Percentiles rank a stretch among this genome's conserved stretches.
Evolutionary conservation across 2,329 filamentous ascomycete species (phyloP).

Genomic region (Ambrosiella beaveri): DNA sequence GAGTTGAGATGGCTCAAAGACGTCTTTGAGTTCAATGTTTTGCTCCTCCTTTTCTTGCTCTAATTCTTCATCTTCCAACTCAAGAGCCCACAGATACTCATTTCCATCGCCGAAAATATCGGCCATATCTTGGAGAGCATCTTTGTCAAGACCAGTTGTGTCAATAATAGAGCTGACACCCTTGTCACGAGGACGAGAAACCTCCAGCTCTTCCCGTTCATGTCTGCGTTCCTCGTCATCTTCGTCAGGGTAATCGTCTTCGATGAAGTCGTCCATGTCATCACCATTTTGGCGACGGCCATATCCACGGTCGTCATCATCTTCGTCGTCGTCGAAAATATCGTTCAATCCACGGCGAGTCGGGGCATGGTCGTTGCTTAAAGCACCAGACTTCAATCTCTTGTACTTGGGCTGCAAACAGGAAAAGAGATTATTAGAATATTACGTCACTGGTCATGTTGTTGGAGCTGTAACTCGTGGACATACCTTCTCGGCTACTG

Average conservation of each 20-base stretch:
- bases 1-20: slow-evolving; percentile 92
- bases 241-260: slow-evolving; percentile 83
- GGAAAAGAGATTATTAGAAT: background rate
- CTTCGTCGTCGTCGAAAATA: slow-evolving; percentile 82
- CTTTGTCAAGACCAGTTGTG: slow-evolving; percentile 73
- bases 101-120: slow-evolving; percentile 89
- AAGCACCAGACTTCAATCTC: slow-evolving; percentile 80
- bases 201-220: slow-evolving; percentile 71
- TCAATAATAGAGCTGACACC: slow-evolving; percentile 56
- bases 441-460: background rate
- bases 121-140: slow-evolving; percentile 88
- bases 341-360: slow-evolving; percentile 64
- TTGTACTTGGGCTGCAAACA: slow-evolving; percentile 68
- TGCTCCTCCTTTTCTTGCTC: slow-evolving; percentile 64
- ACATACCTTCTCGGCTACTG: slow-evolving; percentile 52
- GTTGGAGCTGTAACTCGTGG: no score
- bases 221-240: slow-evolving; percentile 54
- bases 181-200: slow-evolving; percentile 61
- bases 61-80: slow-evolving; percentile 73
- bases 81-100: slow-evolving; percentile 88
- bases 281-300: slow-evolving; percentile 45
- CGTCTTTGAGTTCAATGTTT: slow-evolving; percentile 83
- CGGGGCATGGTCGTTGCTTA: slow-evolving; percentile 46
- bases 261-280: slow-evolving; percentile 91
- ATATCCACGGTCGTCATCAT: slow-evolving; percentile 34